Evolutionary conservation across 139 green algal genomes (phyloP), one percentile per base, ranked within the genome.

Genomic region (Asterochloris erici): DNA sequence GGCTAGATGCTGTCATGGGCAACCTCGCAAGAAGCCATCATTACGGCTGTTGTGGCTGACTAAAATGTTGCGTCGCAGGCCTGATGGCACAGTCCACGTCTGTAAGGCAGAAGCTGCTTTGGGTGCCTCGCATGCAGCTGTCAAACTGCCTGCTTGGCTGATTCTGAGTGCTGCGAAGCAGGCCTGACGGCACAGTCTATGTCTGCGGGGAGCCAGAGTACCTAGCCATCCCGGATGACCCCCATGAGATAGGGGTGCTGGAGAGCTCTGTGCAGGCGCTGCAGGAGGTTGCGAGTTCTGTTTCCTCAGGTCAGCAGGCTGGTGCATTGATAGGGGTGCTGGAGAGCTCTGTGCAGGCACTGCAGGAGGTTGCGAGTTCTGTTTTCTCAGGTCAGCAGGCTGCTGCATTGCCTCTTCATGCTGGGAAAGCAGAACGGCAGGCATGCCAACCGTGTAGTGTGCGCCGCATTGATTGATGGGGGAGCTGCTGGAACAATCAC

Each of bases 181-280:
- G 93, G 14, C 93, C 94, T 14, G 89, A 95, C 82, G 91, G 91
- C 29, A 90, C 88, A 29, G 91, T 95, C 1, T 97, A 97, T 73
- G 87, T 96, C 19, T 96, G 94, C 61, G 94, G 93, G 0, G 90
- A 94, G 64, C 82, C 86, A 0, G 86, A 92, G 47, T 63, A 84
- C 17, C 13, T 85, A 69, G 19, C 81, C 0, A 63, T 93, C 47
- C 93, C 92, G 9, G 24, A 75, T 29, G 85, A 79, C 60, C 84
- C 93, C 16, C 75, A 60, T 0, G 81, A 86, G 29, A 90, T 97
- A 19, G 63, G 78, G 13, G 78, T 82, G 10, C 29, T 74, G 69
- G 26, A 73, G 0, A 78, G 70, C 0, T 86, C 87, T 21, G 84
- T 91, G 9, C 76, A 82, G 4, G 60, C 26, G 11, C 73, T 91